Evolutionary conservation across 2,329 filamentous ascomycete genomes (phyloP), one percentile per base, ranked within the genome.

Genomic region (Ceratocystis eucalypticola): DNA sequence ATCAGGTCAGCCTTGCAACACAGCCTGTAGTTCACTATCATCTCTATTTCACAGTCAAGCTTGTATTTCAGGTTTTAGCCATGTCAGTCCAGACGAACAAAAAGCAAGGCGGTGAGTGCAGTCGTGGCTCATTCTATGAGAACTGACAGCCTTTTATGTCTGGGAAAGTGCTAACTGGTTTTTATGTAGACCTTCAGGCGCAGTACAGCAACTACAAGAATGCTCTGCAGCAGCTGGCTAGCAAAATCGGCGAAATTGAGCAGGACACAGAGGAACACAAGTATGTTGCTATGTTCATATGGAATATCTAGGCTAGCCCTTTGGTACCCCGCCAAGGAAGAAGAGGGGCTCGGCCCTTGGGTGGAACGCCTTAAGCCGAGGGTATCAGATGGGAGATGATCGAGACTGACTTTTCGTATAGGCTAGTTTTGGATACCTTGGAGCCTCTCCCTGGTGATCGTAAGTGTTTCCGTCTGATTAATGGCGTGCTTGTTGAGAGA

Each of bases 381-480:
- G 37, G 37, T 5, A 41, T 15, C 12, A 5, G 37, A 41, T 15
- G 37, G 10, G 48, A 22, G 22, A 53, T 12, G 25, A 12, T 8
- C 8, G 15, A 55, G n/a, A 55, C 50, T 57, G 53, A 68, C 64
- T 63, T 63, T 57, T 65, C 33, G 57, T 12, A 69, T 71, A 97
- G 94, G 77, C 88, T 97, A 70, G 94, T 99, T 44, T 84, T 97
- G 64, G 93, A 97, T 74, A 97, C 93, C 2, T 79, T 99, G 69
- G 83, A 88, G 68, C 92, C 92, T 59, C 83, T 97, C 28, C 82
- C 89, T 0, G 83, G 81, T 70, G 88, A 96, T 70, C 89, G 94
- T 72, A 99, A 96, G 79, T 97, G 93, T 78, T 99, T 97, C 78
- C 92, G 94, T 71, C 91, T 99, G 84, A 95, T 99, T 76, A 97